Conservation (phyloP, 345 rosid species). For the Linum lewisii region DNA sequence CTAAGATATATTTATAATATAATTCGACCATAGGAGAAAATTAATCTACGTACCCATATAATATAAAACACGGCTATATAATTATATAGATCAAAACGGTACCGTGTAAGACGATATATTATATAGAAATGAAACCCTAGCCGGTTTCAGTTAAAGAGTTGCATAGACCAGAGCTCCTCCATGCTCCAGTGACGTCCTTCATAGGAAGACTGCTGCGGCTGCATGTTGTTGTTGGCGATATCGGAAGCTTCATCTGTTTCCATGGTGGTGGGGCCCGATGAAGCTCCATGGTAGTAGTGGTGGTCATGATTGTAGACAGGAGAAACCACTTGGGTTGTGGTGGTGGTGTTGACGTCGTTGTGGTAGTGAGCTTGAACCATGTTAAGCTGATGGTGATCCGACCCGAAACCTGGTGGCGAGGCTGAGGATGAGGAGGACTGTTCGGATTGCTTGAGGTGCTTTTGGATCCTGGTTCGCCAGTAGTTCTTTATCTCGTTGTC, state of each 20-base stretch:
- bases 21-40: too few relatives aligned
- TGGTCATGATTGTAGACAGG: conserved; percentile 34
- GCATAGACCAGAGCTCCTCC: conserved; percentile 82
- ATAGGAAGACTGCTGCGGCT: conserved; percentile 25
- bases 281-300: not conserved
- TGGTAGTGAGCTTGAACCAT: too few relatives aligned
- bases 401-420: not conserved
- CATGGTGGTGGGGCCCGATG: not conserved
- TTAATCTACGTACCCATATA: too few relatives aligned
- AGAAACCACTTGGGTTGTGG: conserved; percentile 16
- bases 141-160: conserved; percentile 36
- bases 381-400: not conserved
- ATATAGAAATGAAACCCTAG: too few relatives aligned
- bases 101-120: not conserved
- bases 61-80: too few relatives aligned
- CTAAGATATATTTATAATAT: too few relatives aligned
- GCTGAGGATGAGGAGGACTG: not conserved
- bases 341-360: too few relatives aligned
- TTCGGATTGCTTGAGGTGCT: conserved; percentile 60
- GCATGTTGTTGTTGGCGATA: not conserved
- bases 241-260: conserved; percentile 13
- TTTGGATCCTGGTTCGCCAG: conserved; percentile 96
- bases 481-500: conserved; percentile 95
- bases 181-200: conserved; percentile 61
- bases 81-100: not conserved